These are phyloP conservation scores for Nakazawaea populi DNA, from an alignment of 805 yeast genomes.

Conservation along the genomic window DNA sequence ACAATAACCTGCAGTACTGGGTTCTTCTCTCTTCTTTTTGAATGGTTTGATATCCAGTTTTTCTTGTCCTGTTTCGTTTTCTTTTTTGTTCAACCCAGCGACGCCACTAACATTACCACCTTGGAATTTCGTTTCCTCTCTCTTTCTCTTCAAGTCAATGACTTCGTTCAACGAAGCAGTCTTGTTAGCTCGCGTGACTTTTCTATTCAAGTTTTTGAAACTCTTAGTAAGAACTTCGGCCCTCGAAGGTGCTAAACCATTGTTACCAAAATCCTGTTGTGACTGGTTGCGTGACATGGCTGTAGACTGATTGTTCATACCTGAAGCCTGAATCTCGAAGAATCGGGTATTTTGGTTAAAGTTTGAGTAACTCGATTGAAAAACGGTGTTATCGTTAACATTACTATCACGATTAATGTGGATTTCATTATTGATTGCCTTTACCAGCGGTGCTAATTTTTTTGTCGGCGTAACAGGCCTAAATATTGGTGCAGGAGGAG, in stretches of 20 bases:
- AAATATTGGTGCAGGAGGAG: conserved; percentile 18
- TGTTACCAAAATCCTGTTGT: conserved; percentile 25
- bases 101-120: background rate
- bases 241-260: conserved; percentile 57
- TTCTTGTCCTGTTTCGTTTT: conserved; percentile 7
- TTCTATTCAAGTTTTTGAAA: conserved; percentile 40
- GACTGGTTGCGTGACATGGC: conserved; percentile 17
- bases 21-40: conserved; percentile 17
- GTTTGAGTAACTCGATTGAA: conserved; percentile 1
- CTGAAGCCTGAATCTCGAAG: conserved; percentile 59
- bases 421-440: background rate
- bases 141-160: conserved; percentile 33
- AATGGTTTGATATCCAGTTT: conserved; percentile 13
- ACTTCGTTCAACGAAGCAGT: conserved; percentile 28
- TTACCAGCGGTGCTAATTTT: background rate
- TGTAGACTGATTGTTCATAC: conserved; percentile 35
- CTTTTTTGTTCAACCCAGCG: conserved; percentile 1
- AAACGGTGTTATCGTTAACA: background rate
- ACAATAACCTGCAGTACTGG: conserved; percentile 69
- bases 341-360: conserved; percentile 19
- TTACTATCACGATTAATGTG: background rate
- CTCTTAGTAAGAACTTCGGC: conserved; percentile 52
- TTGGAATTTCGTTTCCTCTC: conserved; percentile 18
- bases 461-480: background rate
- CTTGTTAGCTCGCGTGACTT: conserved; percentile 21